phyloP scores from a whole-genome alignment of 306 rosid genomes.

The Ziziphus jujuba region DNA sequence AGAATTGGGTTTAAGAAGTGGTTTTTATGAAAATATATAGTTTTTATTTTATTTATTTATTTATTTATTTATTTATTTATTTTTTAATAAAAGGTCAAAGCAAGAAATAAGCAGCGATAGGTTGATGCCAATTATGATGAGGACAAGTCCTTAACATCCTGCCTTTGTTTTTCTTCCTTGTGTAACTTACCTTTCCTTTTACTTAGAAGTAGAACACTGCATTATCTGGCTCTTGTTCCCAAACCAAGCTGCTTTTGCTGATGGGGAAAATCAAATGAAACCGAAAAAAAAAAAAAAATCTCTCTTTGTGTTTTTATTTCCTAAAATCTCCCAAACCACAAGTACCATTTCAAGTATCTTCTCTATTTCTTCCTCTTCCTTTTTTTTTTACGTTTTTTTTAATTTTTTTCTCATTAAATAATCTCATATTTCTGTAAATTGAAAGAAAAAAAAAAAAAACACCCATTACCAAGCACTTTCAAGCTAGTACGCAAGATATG shows the following conservation, averaged over 20 bases:
- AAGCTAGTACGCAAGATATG: too few relatives aligned
- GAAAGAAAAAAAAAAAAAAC: background rate
- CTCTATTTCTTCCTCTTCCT: background rate
- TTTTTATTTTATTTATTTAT: too few relatives aligned
- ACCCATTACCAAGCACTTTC: too few relatives aligned
- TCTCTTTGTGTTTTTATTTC: constrained; percentile 10
- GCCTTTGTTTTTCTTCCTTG: constrained; percentile 36
- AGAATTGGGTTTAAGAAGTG: constrained; percentile 24
- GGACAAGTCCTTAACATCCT: constrained; percentile 50
- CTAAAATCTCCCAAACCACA: constrained; percentile 4
- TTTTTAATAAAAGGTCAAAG: constrained; percentile 34
- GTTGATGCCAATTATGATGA: constrained; percentile 48
- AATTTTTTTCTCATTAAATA: background rate
- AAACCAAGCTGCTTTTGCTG: constrained; percentile 17
- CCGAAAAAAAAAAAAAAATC: background rate
- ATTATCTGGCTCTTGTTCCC: constrained; percentile 17
- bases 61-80: too few relatives aligned
- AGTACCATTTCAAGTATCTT: background rate
- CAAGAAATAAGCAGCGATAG: constrained; percentile 3
- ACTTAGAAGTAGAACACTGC: constrained; percentile 36
- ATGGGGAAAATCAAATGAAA: too few relatives aligned
- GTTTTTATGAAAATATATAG: constrained; percentile 9
- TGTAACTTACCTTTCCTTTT: constrained; percentile 35
- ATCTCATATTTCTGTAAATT: background rate
- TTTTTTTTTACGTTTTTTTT: background rate